These are phyloP conservation scores for Sporothrix variecibatus DNA, from an alignment of 2,329 filamentous ascomycete species.

Conservation along the genomic window DNA sequence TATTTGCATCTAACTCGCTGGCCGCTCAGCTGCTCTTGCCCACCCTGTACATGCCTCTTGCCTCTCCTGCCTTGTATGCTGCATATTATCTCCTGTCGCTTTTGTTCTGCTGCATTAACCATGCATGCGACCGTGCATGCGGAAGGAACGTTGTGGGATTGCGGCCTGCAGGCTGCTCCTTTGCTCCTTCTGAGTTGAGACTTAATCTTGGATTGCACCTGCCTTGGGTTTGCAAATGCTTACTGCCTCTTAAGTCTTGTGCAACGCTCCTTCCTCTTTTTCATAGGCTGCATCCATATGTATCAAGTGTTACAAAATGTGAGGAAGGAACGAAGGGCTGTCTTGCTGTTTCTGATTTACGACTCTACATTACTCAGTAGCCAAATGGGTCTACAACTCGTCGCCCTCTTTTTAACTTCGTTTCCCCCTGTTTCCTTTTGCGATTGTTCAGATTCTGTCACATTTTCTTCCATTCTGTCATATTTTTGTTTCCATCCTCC, in stretches of 20 bases:
- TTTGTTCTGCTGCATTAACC: conserved; percentile 3
- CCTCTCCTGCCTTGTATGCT: conserved; percentile 2
- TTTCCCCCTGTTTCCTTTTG: neutral
- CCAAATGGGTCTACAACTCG: neutral
- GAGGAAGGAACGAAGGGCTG: conserved; percentile 10
- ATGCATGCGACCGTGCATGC: conserved; percentile 5
- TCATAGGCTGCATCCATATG: neutral
- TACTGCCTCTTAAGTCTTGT: neutral
- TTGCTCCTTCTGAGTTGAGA: conserved; percentile 1
- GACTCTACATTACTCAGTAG: neutral
- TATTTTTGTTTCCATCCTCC: conserved; percentile 12
- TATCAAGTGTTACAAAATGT: neutral
- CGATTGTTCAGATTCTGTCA: conserved; percentile 13
- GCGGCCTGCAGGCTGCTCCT: neutral
- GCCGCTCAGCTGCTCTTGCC: neutral
- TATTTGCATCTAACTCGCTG: neutral
- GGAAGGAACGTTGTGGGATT: conserved; percentile 7
- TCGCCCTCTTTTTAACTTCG: neutral
- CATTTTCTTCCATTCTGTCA: conserved; percentile 17
- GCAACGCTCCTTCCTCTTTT: conserved; percentile 1
- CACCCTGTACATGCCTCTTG: neutral
- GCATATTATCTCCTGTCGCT: neutral
- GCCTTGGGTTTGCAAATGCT: neutral
- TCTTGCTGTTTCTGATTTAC: neutral
- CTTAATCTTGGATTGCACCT: neutral